Evolutionary conservation across 1,284 basidiomycete genomes (phyloP).

Genomic region (Cutaneotrichosporon spelunceum): DNA sequence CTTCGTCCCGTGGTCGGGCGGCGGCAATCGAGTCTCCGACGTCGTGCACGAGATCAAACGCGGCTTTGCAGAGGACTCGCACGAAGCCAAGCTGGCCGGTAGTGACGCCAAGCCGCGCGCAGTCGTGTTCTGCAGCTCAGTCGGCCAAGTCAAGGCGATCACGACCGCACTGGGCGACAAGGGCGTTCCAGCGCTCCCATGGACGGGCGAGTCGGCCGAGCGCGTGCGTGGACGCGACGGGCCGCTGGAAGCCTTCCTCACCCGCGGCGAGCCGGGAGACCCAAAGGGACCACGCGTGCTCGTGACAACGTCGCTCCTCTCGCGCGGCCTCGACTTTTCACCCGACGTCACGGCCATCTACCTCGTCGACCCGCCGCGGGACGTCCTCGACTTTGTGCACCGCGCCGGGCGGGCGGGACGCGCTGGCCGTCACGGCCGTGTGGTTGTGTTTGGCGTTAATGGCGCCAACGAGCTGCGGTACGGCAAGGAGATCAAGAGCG

Average conservation of each 20-base stretch:
- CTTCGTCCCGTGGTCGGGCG: constrained; percentile 67
- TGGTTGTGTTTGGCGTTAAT: constrained; percentile 52
- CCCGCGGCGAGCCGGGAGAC: constrained; percentile 7
- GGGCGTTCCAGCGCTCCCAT: constrained; percentile 64
- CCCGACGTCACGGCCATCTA: constrained; percentile 72
- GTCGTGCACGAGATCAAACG: constrained; percentile 68
- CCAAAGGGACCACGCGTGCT: constrained; percentile 58
- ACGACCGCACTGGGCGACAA: constrained; percentile 59
- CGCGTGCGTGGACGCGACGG: constrained; percentile 57
- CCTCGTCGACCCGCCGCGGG: constrained; percentile 76
- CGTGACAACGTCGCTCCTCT: constrained; percentile 82
- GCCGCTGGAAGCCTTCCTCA: constrained; percentile 63
- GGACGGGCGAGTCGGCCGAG: constrained; percentile 59
- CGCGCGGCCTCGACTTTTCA: constrained; percentile 83
- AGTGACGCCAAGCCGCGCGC: constrained; percentile 59
- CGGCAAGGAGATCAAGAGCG: constrained; percentile 28
- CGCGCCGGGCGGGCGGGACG: constrained; percentile 68
- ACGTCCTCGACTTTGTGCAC: constrained; percentile 84
- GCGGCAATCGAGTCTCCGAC: constrained; percentile 70
- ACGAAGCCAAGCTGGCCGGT: constrained; percentile 49
- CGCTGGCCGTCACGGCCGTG: constrained; percentile 65
- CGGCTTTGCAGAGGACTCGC: constrained; percentile 24
- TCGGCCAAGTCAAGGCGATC: constrained; percentile 62
- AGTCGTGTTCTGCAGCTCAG: constrained; percentile 76
- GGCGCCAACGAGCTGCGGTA: constrained; percentile 24